Evolutionary conservation across 306 rosid species (phyloP).

Genomic region (Acmispon strigosus): DNA sequence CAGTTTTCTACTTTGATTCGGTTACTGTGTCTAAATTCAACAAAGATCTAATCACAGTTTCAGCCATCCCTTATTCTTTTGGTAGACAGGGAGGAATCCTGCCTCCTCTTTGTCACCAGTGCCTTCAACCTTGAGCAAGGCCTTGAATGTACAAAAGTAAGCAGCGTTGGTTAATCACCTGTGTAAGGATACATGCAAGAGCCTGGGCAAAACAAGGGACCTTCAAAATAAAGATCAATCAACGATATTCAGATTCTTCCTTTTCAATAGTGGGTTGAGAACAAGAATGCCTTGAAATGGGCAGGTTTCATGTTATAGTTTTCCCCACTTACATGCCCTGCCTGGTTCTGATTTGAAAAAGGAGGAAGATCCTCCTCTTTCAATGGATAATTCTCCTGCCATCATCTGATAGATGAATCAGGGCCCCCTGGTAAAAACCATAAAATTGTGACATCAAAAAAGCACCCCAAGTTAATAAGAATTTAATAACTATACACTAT

Average conservation of each 20-base stretch:
- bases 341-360: slow-evolving; percentile 8
- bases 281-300: slow-evolving; percentile 10
- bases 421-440: slow-evolving; percentile 40
- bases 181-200: slow-evolving; percentile 35
- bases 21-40: slow-evolving; percentile 22
- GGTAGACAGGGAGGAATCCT: not conserved
- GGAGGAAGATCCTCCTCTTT: slow-evolving; percentile 38
- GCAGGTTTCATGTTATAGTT: slow-evolving; percentile 4
- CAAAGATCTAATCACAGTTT: not conserved
- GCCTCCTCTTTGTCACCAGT: slow-evolving; percentile 17
- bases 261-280: not conserved
- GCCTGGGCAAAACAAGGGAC: slow-evolving; percentile 15
- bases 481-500: not conserved
- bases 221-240: slow-evolving; percentile 10
- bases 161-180: slow-evolving; percentile 21
- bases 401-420: slow-evolving; percentile 38
- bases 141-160: not conserved
- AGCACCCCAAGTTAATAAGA: not conserved
- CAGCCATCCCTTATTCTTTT: not conserved
- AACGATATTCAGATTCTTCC: not conserved
- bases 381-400: slow-evolving; percentile 28
- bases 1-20: slow-evolving; percentile 18
- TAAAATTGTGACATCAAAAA: slow-evolving; percentile 24
- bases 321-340: slow-evolving; percentile 31
- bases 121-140: slow-evolving; percentile 8